phyloP scores from a whole-genome alignment of 2,329 filamentous ascomycete genomes.

The Hypocreales sp. region DNA sequence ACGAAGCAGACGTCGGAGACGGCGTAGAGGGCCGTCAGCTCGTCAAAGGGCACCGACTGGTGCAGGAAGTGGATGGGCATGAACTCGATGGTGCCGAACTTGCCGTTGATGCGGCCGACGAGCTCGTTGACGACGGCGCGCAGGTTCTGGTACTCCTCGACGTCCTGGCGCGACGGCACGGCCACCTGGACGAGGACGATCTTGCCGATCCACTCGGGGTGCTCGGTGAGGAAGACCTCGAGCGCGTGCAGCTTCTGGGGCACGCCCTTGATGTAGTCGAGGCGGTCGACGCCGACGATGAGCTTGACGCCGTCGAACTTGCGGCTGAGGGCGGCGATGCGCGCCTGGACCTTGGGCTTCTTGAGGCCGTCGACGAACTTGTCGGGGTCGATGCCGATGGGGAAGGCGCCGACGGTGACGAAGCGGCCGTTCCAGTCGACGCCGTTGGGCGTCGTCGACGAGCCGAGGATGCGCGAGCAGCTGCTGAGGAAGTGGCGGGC shows the following conservation, averaged over 20 bases:
- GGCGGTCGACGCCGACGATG: constrained; percentile 88
- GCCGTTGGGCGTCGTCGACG: constrained; percentile 76
- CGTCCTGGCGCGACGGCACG: constrained; percentile 85
- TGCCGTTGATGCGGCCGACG: constrained; percentile 91
- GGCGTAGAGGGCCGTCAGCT: constrained; percentile 84
- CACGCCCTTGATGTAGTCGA: constrained; percentile 98
- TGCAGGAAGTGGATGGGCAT: constrained; percentile 99
- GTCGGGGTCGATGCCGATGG: constrained; percentile 93
- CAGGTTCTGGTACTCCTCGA: constrained; percentile 95
- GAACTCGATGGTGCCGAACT: constrained; percentile 93
- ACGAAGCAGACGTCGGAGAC: constrained; percentile 87
- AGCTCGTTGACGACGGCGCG: constrained; percentile 92
- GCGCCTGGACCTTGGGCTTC: constrained; percentile 72
- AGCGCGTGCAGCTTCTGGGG: constrained; percentile 94
- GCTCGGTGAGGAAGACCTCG: constrained; percentile 91
- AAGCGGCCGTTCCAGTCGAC: constrained; percentile 83
- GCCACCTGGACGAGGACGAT: constrained; percentile 94
- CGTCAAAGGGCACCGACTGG: constrained; percentile 88
- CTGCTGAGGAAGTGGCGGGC: constrained; percentile 94
- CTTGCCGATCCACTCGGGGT: constrained; percentile 96
- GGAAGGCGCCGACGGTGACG: constrained; percentile 86
- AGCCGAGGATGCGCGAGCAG: constrained; percentile 78
- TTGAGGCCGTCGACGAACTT: constrained; percentile 86
- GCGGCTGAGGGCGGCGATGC: constrained; percentile 68
- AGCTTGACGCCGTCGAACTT: constrained; percentile 95